Evolutionary conservation across 768 basidiomycete species (phyloP), one percentile per base, ranked within the genome.

Genomic region (Russula vinacea): DNA sequence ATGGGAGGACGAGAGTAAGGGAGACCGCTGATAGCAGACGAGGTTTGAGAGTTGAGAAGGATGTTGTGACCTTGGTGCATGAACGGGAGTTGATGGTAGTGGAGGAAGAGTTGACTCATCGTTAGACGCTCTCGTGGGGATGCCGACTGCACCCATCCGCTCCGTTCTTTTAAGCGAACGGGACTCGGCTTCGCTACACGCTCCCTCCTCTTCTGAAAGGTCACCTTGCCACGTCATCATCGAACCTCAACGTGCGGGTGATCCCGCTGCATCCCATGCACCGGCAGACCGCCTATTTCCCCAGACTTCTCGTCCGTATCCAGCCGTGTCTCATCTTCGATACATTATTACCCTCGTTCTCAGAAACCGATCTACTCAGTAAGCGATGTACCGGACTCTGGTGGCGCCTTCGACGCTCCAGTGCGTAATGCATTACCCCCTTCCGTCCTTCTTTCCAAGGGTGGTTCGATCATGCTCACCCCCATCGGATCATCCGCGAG

Each of bases 1-100:
- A 61, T 39, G 49, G 39, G 59, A 29, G 60, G 66, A 47, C 52
- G 67, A 24, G 33, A 50, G n/a, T n/a, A 44, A 57, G 65, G 26
- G 2, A 45, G 24, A 35, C 42, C 56, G 42, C 29, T 57, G 24
- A 57, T 44, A 37, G 47, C 5, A 56, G 63, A 39, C 14, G 49
- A 54, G 56, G 7, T 47, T 14, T 56, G 55, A 11, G 39, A 51
- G 37, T 17, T 33, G 24, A 29, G 26, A 16, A 62, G 45, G n/a
- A 11, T 3, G 37, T 49, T 47, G 37, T 61, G 49, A 42, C 14
- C 16, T n/a, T 56, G n/a, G 56, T 52, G 32, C 65, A 66, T 66
- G 54, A 60, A 66, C 32, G 50, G 51, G 54, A 24, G 44, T n/a
- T 39, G 57, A 7, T 52, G 33, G 45, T 50, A 19, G 11, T 42